Base-by-base conservation (phyloP, 352 stramenopile genomes). In the Phytophthora litchii region DNA sequence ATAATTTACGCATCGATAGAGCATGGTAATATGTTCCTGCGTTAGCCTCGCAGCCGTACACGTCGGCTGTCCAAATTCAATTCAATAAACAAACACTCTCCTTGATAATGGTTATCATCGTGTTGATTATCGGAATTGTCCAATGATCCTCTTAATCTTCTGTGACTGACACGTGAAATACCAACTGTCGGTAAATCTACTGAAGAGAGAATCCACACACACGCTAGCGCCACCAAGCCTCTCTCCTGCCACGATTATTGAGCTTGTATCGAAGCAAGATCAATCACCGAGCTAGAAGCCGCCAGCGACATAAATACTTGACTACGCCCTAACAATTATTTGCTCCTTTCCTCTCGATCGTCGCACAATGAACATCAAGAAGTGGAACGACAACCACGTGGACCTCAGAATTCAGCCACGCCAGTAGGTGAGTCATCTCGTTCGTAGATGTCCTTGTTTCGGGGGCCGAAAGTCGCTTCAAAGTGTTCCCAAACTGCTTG, bases 401-500 rank as follows among this genome's bases (percentile, higher is more conserved):
- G n/a, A 66, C 32, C 52, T 68, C 45, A 77, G 34, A 82, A 80
- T 29, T 89, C 78, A 17, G 70, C 72, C 54, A 95, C 86, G 31
- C 78, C 70, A 1, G 80, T 74, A 37, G 86, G 86, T 13, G 86
- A 95, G 47, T 86, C 82, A 52, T 95, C 83, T 47, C 78, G 71
- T 14, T 74, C 66, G 29, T 72, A 69, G 29, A 52, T 35, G 54
- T 47, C 76, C 54, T 93, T 90, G 70, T 79, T 80, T n/a, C 71
- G 77, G 67, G 86, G 80, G 35, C 79, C 80, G 54, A 93, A 92
- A 11, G 78, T 79, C 23, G 67, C 60, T 58, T 86, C 80, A 70
- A 93, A 95, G 48, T 95, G 86, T 29, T 74, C 58, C 84, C 85
- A 95, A 27, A 95, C 67, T n/a, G 78, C 83, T 49, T 81, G 80